Evolutionary conservation across 371 early-diverging fungal species (phyloP), one percentile per base, ranked within the genome.

Genomic region (Apophysomyces elegans): DNA sequence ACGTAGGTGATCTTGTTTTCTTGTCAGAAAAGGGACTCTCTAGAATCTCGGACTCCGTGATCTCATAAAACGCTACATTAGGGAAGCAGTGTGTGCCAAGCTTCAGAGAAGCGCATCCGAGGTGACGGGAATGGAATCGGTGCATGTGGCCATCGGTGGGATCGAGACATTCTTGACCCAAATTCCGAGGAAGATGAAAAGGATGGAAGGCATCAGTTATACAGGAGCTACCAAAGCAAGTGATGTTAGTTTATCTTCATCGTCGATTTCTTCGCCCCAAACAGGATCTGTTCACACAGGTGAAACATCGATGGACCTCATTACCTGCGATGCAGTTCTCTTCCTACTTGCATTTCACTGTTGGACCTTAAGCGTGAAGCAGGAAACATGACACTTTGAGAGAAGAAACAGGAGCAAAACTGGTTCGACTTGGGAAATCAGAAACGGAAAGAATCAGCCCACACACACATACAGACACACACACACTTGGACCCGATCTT

Each of bases 21-120:
- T 54, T 56, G 16, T 61, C 61, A 44, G 65, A 59, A 45, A 56
- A 62, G 14, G 67, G 45, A 57, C 61, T 56, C 57, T 74, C 76
- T 65, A 77, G 74, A 72, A 74, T 79, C 73, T 80, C 80, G 68
- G 76, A 80, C 63, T 74, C 75, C 45, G 72, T 72, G 63, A 80
- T 73, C 68, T 81, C 78, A 63, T 73, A 81, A 43, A 80, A 77
- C 1, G 71, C 64, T 38, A 63, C 69, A 9, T 62, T 41, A 26
- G 75, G 72, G 21, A 68, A 66, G 44, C 57, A 59, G 8, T 46
- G 62, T 7, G 64, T 36, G 57, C 71, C 71, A n/a, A 69, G 41
- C 62, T 67, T 68, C 39, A 78, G 66, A 3, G 68, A 73, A 35
- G 74, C 66, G 12, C 47, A 45, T 37, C 81, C 81, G 46, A 81